phyloP scores from a whole-genome alignment of 148 eudicot species.

The Amaranthus palmeri region DNA sequence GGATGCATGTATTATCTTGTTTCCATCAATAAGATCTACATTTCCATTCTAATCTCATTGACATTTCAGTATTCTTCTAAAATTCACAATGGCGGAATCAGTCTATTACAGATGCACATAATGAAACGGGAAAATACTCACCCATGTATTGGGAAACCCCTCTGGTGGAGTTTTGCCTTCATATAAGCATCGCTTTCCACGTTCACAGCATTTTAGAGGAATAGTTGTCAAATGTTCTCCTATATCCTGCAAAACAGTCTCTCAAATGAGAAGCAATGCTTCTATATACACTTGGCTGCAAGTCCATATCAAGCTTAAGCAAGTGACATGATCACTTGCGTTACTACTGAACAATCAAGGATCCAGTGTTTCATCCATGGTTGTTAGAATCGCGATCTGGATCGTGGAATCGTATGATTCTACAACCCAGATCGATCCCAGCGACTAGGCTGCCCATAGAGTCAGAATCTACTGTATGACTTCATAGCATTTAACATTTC shows the following conservation, averaged over 20 bases:
- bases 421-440: neutral
- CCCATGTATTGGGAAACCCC: slow-evolving; percentile 95
- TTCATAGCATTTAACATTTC: neutral
- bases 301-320: neutral
- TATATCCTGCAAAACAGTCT: slow-evolving; percentile 59
- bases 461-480: neutral
- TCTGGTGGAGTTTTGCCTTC: slow-evolving; percentile 90
- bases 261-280: slow-evolving; percentile 3
- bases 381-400: too few species aligned
- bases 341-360: neutral
- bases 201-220: slow-evolving; percentile 77
- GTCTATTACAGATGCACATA: neutral
- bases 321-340: neutral
- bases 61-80: too few species aligned
- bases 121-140: slow-evolving; percentile 16
- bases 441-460: neutral
- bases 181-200: slow-evolving; percentile 92
- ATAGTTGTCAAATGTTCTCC: slow-evolving; percentile 95
- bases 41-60: too few species aligned
- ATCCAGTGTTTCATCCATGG: neutral
- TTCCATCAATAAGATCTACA: too few species aligned
- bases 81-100: too few species aligned
- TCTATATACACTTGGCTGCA: slow-evolving; percentile 1
- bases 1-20: too few species aligned
- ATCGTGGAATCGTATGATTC: neutral